Base-by-base conservation (phyloP, 2,329 filamentous ascomycete species). In the Macrophomina pseudophaseolina region DNA sequence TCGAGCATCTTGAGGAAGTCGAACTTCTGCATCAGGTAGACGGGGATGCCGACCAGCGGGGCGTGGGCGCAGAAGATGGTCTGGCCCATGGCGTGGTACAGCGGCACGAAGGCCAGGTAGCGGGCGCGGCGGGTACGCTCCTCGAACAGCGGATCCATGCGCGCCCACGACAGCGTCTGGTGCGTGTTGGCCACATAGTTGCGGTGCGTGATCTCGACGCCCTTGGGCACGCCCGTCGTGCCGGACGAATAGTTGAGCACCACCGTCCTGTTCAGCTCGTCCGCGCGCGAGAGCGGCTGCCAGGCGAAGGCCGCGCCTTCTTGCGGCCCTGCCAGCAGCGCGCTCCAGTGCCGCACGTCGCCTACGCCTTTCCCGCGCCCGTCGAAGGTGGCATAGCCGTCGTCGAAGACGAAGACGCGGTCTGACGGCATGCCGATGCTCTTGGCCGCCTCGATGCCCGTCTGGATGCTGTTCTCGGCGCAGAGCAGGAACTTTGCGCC, bases 221-320 rank as follows among this genome's bases (percentile, higher is more conserved):
- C 93, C 76, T 96, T 96, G 9, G 92, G 91, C 4, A 93, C 84
- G 6, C 93, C 92, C 0, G 93, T 96, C 1, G 91, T 94, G 11
- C 92, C 88, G 35, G 86, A 90, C 70, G 88, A 91, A 79, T 94
- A 96, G 77, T 96, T 95, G 69, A 96, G 85, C 30, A 87, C 89
- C 70, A 90, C 87, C 1, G 87, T 86, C 5, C 84, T 83, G 65
- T 83, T 71, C 30, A 79, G 76, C 1, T 87, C 79, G 1, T 86
- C 79, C 48, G 85, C 23, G 80, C 0, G 79, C 76, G 82, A 73
- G 56, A 83, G 83, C 67, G 88, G 83, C 16, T 85, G 75, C 91
- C 92, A 95, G 56, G 80, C 77, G 75, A 90, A 94, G 2, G 73
- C 74, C 2, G 81, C 77, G 1, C 86, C 90, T 48, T 86, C 81